These are phyloP conservation scores for Barbarea vulgaris DNA, from an alignment of 345 rosid genomes.

Conservation along the genomic window DNA sequence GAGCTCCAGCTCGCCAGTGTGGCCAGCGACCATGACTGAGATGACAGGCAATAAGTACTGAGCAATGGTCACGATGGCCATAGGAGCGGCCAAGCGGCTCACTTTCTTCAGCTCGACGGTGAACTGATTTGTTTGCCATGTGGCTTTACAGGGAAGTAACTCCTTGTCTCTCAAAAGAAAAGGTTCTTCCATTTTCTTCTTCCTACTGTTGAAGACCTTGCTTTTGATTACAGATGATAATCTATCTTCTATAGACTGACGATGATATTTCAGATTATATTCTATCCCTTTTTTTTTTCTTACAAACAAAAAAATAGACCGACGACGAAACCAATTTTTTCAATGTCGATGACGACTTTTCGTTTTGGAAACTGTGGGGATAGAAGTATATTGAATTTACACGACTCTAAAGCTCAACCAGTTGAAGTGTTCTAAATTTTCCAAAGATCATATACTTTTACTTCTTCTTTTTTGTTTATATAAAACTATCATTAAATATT, in stretches of 20 bases:
- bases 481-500: too few species aligned
- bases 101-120: conserved; percentile 18
- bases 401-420: too few species aligned
- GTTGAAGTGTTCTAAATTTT: too few species aligned
- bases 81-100: conserved; percentile 19
- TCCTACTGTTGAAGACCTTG: neutral
- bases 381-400: too few species aligned
- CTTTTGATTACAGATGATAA: conserved; percentile 3
- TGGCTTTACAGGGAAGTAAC: neutral
- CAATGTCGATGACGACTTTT: too few species aligned
- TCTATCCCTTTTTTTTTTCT: too few species aligned
- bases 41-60: conserved; percentile 14
- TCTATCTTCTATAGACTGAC: neutral
- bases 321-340: too few species aligned
- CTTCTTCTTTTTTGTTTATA: too few species aligned
- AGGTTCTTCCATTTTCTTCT: conserved; percentile 6
- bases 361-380: too few species aligned
- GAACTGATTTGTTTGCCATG: conserved; percentile 8
- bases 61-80: conserved; percentile 27
- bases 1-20: conserved; percentile 4
- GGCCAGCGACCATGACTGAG: conserved; percentile 31
- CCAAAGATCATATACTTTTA: too few species aligned
- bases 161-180: neutral
- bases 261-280: too few species aligned
- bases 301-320: too few species aligned